Percentiles rank a stretch among this genome's conserved stretches.
phyloP scores from a whole-genome alignment of 805 yeast species.

The Candida gorgasii region DNA sequence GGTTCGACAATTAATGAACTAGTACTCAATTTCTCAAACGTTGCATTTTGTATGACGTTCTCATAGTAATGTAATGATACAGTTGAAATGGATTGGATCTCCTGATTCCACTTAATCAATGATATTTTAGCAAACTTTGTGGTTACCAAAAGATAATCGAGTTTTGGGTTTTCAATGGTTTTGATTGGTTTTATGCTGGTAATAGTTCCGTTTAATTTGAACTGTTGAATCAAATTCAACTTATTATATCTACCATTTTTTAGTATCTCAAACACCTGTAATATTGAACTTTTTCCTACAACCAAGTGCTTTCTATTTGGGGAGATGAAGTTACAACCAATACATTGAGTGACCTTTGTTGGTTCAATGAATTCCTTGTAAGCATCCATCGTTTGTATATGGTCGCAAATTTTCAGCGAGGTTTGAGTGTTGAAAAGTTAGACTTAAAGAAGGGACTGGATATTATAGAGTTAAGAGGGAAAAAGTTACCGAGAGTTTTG shows the following conservation, averaged over 20 bases:
- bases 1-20: constrained; percentile 65
- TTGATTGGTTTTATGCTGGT: constrained; percentile 55
- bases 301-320: constrained; percentile 54
- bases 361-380: constrained; percentile 79
- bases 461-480: not conserved
- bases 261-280: constrained; percentile 58
- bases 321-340: constrained; percentile 53
- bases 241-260: constrained; percentile 24
- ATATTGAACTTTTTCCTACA: constrained; percentile 67
- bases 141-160: constrained; percentile 64
- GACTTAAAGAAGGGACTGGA: not conserved
- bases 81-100: constrained; percentile 57
- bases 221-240: constrained; percentile 55
- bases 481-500: too few relatives aligned
- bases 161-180: constrained; percentile 44
- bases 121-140: constrained; percentile 80
- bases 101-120: constrained; percentile 67
- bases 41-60: constrained; percentile 53
- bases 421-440: not conserved
- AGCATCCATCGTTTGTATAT: constrained; percentile 58
- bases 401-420: constrained; percentile 5
- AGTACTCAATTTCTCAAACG: constrained; percentile 42
- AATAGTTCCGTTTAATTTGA: constrained; percentile 68
- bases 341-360: constrained; percentile 63
- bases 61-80: constrained; percentile 87